Evolutionary conservation across 2,329 filamentous ascomycete species (phyloP).

Genomic region (Aspergillus sp.): DNA sequence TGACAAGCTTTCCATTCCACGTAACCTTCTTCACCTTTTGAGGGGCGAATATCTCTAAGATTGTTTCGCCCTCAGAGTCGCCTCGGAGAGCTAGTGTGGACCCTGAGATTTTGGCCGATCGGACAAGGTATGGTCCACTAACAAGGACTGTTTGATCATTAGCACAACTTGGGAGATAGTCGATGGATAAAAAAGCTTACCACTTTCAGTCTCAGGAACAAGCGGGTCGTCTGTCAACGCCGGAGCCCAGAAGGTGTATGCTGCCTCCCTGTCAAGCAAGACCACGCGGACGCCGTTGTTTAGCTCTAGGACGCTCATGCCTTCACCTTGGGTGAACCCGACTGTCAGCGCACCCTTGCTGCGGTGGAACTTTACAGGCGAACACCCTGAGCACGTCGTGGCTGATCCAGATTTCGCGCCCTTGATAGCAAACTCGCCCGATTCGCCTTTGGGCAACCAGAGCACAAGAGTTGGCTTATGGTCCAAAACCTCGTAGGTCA

Average conservation of each 20-base stretch:
- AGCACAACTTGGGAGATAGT: neutral
- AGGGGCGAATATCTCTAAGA: constrained; percentile 51
- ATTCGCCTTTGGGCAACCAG: constrained; percentile 56
- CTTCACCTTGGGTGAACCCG: constrained; percentile 51
- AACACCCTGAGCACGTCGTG: constrained; percentile 41
- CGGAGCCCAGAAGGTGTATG: constrained; percentile 60
- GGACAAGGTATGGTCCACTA: constrained; percentile 55
- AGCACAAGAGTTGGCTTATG: constrained; percentile 49
- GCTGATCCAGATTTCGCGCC: constrained; percentile 38
- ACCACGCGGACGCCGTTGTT: constrained; percentile 52
- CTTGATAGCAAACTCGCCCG: constrained; percentile 55
- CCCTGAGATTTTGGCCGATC: constrained; percentile 42
- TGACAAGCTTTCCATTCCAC: constrained; percentile 51
- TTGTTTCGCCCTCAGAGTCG: constrained; percentile 45
- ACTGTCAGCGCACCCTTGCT: constrained; percentile 45
- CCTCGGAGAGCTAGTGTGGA: constrained; percentile 46
- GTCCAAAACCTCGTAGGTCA: constrained; percentile 53
- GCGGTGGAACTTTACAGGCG: constrained; percentile 44
- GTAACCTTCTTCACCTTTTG: constrained; percentile 46
- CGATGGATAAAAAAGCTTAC: constrained; percentile 26
- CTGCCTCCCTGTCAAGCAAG: constrained; percentile 54
- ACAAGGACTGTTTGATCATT: constrained; percentile 46
- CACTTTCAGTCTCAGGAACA: constrained; percentile 47
- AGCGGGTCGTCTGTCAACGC: constrained; percentile 50
- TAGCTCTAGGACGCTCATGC: constrained; percentile 50